Evolutionary conservation across 352 stramenopile species (phyloP).

Genomic region (Thalassiosira exigua): DNA sequence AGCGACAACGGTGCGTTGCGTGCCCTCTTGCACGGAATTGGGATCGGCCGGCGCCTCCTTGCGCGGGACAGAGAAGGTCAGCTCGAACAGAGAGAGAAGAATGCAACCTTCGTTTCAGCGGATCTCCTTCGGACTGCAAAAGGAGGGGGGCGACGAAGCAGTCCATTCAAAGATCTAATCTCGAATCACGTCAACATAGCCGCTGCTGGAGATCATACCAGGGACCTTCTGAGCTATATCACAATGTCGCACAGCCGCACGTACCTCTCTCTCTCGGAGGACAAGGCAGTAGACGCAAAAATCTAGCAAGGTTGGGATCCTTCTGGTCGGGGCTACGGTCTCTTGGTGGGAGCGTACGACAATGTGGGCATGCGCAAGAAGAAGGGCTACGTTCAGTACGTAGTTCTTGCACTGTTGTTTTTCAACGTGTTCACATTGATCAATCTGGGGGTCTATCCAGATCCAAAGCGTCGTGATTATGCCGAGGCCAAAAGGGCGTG

Average conservation of each 20-base stretch:
- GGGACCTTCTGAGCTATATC: conserved; percentile 4
- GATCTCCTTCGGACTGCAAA: conserved; percentile 14
- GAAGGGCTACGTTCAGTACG: conserved; percentile 20
- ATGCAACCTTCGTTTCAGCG: background rate
- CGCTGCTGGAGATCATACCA: background rate
- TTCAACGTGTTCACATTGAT: background rate
- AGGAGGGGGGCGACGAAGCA: conserved; percentile 1
- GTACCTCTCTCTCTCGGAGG: background rate
- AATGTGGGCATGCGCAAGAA: conserved; percentile 17
- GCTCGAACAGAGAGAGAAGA: background rate
- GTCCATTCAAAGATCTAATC: conserved; percentile 20
- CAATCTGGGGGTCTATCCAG: background rate
- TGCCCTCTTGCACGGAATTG: background rate
- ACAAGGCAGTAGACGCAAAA: conserved; percentile 7
- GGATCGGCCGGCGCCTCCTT: background rate
- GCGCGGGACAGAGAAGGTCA: background rate
- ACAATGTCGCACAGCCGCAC: background rate
- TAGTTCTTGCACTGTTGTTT: background rate
- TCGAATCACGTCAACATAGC: background rate
- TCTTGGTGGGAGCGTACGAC: conserved; percentile 5
- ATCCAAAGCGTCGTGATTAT: background rate
- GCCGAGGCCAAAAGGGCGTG: background rate
- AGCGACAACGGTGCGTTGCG: background rate
- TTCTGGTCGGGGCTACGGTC: conserved; percentile 1
- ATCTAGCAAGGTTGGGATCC: conserved; percentile 13